Evolutionary conservation across 768 basidiomycete species (phyloP).

Genomic region (Trametes maxima): DNA sequence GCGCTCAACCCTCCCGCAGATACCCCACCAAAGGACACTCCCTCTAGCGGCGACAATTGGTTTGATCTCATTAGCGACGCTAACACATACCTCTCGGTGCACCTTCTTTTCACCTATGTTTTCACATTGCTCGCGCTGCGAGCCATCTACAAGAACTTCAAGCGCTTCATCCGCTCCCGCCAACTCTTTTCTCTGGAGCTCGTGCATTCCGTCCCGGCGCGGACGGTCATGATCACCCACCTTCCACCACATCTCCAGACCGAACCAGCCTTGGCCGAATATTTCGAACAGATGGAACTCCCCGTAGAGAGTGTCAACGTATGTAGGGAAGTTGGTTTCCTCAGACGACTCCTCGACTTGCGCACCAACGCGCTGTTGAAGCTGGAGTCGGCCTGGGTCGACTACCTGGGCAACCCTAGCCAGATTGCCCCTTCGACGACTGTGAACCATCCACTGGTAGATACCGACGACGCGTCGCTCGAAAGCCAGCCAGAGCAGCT

Average conservation of each 20-base stretch:
- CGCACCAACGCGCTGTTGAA: constrained; percentile 79
- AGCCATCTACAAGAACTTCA: constrained; percentile 88
- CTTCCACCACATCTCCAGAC: constrained; percentile 84
- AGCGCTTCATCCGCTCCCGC: constrained; percentile 83
- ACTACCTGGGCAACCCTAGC: constrained; percentile 94
- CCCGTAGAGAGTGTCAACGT: constrained; percentile 92
- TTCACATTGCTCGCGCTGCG: constrained; percentile 87
- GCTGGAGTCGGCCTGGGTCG: constrained; percentile 85
- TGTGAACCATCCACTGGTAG: constrained; percentile 35
- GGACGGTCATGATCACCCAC: constrained; percentile 86
- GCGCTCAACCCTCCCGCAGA: constrained; percentile 35
- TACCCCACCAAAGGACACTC: constrained; percentile 9
- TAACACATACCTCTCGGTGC: constrained; percentile 84
- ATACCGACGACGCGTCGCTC: constrained; percentile 54
- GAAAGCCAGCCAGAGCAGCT: constrained; percentile 58
- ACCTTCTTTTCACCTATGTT: constrained; percentile 91
- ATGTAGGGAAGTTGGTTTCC: constrained; percentile 75
- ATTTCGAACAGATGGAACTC: constrained; percentile 88
- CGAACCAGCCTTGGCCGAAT: constrained; percentile 86
- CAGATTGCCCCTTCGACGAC: constrained; percentile 51
- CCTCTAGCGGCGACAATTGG: constrained; percentile 53
- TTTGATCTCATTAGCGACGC: constrained; percentile 89
- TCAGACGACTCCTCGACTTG: constrained; percentile 73
- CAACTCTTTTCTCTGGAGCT: constrained; percentile 95
- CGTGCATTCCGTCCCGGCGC: constrained; percentile 91